Evolutionary conservation across 2,329 filamentous ascomycete species (phyloP), one percentile per base, ranked within the genome.

Genomic region (Cladophialophora immunda): DNA sequence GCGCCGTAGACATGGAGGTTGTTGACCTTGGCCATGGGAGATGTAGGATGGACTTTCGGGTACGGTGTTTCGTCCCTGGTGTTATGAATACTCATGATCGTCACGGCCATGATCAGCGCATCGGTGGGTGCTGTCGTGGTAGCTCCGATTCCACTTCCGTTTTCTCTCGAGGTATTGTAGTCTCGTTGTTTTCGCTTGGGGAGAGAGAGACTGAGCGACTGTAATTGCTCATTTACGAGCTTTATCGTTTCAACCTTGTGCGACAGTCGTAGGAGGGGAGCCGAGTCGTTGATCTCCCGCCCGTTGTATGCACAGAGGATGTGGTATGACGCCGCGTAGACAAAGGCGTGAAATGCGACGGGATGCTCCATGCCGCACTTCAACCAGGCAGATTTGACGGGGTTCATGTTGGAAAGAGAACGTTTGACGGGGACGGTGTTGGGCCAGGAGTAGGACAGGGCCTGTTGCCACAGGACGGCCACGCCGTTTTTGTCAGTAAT

Each of bases 271-370:
- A 65, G 36, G 7, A 67, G 27, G 6, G 66, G 62, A 13, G 66
- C 68, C 29, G 59, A 62, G 9, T 66, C 32, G n/a, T 53, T 61
- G 22, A 67, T 36, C 56, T 71, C 67, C 13, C 50, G 57, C 17
- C 69, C 66, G 13, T 66, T 56, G 45, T 67, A 41, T 4, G 34
- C 57, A 38, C 47, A 56, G 13, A 65, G 50, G n/a, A 71, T 38
- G 54, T 71, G 69, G 8, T 65, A 62, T 1, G 66, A 66, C 0
- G 66, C 65, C 8, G 63, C 68, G 59, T 68, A 71, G 52, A 67
- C 59, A 22, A 71, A 67, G 27, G 66, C 66, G 54, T 71, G 66
- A 55, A 71, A 71, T 8, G 59, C 64, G 7, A 71, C 66, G 11
- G 69, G 67, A 19, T 58, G 56, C 25, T 71, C 61, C 66, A 69